Base-by-base conservation (phyloP, 371 early-diverging fungal species). In the Lichtheimia hyalospora region DNA sequence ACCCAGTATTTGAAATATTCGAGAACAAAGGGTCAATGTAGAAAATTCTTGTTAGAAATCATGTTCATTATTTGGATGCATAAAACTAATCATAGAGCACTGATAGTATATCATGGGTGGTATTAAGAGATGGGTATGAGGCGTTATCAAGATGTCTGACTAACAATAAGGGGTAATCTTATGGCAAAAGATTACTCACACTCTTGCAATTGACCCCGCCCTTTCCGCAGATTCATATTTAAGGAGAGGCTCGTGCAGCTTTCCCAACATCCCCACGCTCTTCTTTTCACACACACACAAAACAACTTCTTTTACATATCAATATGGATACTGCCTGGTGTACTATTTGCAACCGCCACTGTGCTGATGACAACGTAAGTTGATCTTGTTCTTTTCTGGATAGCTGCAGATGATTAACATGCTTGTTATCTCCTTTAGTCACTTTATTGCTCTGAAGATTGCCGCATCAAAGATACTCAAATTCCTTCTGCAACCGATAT, bases 271-370 rank as follows among this genome's bases (percentile, higher is more conserved):
- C 46, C 46, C n/a, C 25, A 15, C n/a, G 52, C 25, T 25, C n/a
- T 51, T 25, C 24, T n/a, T 51, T n/a, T 20, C 24, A 20, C 49
- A 24, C 49, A 23, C 49, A 49, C 21, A 49, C 49, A 49, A 5
- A 18, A 50, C 52, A 18, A 13, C 57, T 49, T 48, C 25, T 57
- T 18, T 13, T 34, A 13, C 16, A 3, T 24, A 3, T 41, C 15
- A 58, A 24, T 24, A 70, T 70, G 70, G 70, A 70, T 59, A 58
- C 63, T 34, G 66, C 70, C 42, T 70, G 70, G 70, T 70, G 70
- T 53, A 66, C 66, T 50, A 63, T 63, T 48, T 70, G 70, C 41
- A 66, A 70, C 39, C 66, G 66, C 54, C 70, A 66, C 56, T 70
- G 61, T 42, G 54, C 57, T 24, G 70, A 66, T 56, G 63, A 63